Conservation (phyloP, 1,139 yeast species). For the Meyerozyma sp. region DNA sequence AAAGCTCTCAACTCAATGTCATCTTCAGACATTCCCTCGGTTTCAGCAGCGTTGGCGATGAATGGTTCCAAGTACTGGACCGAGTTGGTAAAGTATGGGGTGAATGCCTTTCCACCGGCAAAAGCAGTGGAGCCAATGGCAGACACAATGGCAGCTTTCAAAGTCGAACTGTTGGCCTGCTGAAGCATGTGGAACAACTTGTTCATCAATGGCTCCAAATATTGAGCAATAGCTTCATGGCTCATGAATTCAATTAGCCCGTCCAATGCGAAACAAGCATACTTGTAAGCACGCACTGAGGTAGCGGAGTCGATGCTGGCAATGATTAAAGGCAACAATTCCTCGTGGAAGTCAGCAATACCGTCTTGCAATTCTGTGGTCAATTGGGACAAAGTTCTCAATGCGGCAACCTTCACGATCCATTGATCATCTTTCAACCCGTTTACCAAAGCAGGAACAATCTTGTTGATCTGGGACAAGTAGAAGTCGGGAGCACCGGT, state of each 20-base stretch:
- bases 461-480: conserved; percentile 66
- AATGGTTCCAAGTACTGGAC: conserved; percentile 78
- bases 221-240: conserved; percentile 75
- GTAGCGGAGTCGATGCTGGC: conserved; percentile 82
- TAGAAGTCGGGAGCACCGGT: conserved; percentile 94
- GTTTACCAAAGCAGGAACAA: conserved; percentile 65
- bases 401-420: conserved; percentile 80
- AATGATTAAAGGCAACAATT: conserved; percentile 80
- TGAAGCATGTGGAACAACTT: conserved; percentile 80
- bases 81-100: conserved; percentile 80
- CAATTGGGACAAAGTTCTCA: conserved; percentile 72
- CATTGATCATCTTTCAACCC: conserved; percentile 80
- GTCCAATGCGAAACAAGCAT: conserved; percentile 88
- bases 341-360: conserved; percentile 77
- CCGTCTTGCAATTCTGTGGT: conserved; percentile 82
- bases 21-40: conserved; percentile 70
- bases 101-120: conserved; percentile 84
- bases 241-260: conserved; percentile 89
- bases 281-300: conserved; percentile 78
- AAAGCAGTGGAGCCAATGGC: conserved; percentile 97
- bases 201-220: conserved; percentile 85
- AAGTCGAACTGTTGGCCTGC: conserved; percentile 56
- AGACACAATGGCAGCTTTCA: conserved; percentile 86
- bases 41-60: conserved; percentile 54
- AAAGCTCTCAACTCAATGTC: conserved; percentile 85